Percentiles rank a stretch among this genome's conserved stretches.
phyloP scores from a whole-genome alignment of 768 basidiomycete genomes.

The Trametes cingulata region DNA sequence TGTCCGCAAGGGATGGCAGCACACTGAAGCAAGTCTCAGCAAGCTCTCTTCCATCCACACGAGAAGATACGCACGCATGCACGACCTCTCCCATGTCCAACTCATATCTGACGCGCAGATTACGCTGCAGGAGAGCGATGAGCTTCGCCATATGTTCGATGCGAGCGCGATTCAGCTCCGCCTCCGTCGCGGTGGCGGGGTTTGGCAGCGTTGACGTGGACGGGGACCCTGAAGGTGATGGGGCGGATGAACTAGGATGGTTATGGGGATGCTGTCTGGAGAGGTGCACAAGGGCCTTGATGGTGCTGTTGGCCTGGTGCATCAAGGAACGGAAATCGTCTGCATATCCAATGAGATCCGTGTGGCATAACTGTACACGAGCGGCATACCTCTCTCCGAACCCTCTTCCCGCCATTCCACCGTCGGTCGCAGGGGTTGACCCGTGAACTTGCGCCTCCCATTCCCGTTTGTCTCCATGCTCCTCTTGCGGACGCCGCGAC shows the following conservation, averaged over 20 bases:
- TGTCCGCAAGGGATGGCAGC: constrained; percentile 78
- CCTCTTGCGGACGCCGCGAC: constrained; percentile 17
- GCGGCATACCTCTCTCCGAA: constrained; percentile 26
- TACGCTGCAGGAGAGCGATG: constrained; percentile 64
- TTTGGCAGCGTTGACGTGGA: constrained; percentile 25
- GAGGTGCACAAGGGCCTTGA: constrained; percentile 57
- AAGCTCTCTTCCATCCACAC: not conserved
- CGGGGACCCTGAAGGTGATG: constrained; percentile 42
- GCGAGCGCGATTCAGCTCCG: constrained; percentile 49
- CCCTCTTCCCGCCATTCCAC: constrained; percentile 23
- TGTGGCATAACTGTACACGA: not conserved
- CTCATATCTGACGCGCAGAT: constrained; percentile 76
- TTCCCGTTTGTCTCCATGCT: constrained; percentile 15
- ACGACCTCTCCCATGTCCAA: constrained; percentile 68
- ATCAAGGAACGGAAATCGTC: constrained; percentile 78
- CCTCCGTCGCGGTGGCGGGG: constrained; percentile 30
- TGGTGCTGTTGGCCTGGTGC: constrained; percentile 58
- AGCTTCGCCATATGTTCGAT: constrained; percentile 67
- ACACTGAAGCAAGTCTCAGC: constrained; percentile 50
- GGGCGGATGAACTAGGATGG: constrained; percentile 27
- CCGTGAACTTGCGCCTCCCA: constrained; percentile 22
- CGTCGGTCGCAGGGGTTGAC: constrained; percentile 9
- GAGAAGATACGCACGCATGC: constrained; percentile 58
- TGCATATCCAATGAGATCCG: constrained; percentile 20
- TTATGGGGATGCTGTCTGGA: constrained; percentile 35